phyloP scores from a whole-genome alignment of 257 asterid genomes.

The Primulina eburnea region DNA sequence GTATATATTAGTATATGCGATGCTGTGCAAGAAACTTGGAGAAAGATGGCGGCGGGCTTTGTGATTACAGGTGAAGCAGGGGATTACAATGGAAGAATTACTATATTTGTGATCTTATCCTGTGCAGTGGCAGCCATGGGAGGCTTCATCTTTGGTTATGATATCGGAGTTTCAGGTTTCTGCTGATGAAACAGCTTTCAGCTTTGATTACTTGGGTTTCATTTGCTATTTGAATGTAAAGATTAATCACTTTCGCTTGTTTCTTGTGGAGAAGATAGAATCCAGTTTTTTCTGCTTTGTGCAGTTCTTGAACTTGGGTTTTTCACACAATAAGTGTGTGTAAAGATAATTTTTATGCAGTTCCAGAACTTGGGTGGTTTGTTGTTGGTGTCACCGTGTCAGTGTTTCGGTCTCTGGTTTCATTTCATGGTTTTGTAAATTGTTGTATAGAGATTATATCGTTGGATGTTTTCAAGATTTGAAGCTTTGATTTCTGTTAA shows the following conservation, averaged over 20 bases:
- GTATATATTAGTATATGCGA: too few relatives aligned
- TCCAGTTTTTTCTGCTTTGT: not conserved
- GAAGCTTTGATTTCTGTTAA: not conserved
- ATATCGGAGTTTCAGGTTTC: constrained; percentile 7
- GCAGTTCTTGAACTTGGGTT: not conserved
- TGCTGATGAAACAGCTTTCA: not conserved
- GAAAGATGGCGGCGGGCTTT: not conserved
- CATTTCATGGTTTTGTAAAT: not conserved
- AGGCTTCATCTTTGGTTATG: constrained; percentile 6
- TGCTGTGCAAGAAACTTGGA: too few relatives aligned
- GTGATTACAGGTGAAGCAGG: not conserved
- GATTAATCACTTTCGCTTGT: not conserved
- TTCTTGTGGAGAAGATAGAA: not conserved
- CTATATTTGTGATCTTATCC: not conserved
- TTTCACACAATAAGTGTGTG: too few relatives aligned
- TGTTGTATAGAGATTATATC: too few relatives aligned
- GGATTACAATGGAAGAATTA: not conserved
- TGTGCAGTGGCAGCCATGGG: constrained; percentile 7
- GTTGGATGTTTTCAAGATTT: not conserved
- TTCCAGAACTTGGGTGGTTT: not conserved
- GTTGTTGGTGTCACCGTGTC: not conserved
- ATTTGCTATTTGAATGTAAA: not conserved
- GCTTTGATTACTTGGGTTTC: not conserved
- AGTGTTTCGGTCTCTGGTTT: not conserved
- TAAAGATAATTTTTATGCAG: not conserved